phyloP scores from a whole-genome alignment of 1,284 basidiomycete genomes.

The Papiliotrema nemorosa region DNA sequence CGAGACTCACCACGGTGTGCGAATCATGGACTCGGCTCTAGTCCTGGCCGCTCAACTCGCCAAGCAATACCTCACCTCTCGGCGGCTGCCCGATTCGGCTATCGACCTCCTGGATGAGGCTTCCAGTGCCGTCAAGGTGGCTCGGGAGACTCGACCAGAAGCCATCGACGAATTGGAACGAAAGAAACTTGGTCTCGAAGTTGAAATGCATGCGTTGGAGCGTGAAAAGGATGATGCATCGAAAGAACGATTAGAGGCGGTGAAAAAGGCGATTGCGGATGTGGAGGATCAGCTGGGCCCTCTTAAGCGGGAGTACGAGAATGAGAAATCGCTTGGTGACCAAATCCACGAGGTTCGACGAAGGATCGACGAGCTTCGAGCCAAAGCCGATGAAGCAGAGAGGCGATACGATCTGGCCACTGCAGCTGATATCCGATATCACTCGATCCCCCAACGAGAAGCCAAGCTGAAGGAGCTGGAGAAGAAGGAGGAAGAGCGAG shows the following conservation, averaged over 20 bases:
- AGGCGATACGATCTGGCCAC: constrained; percentile 77
- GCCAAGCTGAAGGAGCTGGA: constrained; percentile 60
- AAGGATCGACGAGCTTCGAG: constrained; percentile 85
- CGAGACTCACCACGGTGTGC: constrained; percentile 75
- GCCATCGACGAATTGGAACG: constrained; percentile 93
- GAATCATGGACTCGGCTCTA: constrained; percentile 84
- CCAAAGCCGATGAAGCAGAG: constrained; percentile 93
- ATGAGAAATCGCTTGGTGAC: constrained; percentile 80
- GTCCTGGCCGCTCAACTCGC: constrained; percentile 90
- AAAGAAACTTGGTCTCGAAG: constrained; percentile 85
- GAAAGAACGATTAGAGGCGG: constrained; percentile 76
- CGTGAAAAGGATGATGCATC: constrained; percentile 87
- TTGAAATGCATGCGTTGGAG: constrained; percentile 93
- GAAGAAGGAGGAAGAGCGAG: constrained; percentile 52
- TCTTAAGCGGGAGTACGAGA: constrained; percentile 82
- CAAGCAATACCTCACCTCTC: constrained; percentile 85
- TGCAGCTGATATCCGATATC: constrained; percentile 86
- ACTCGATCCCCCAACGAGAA: constrained; percentile 89
- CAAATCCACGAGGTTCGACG: constrained; percentile 76
- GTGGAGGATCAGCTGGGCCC: constrained; percentile 89
- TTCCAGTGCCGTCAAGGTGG: constrained; percentile 71
- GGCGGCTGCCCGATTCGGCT: constrained; percentile 81
- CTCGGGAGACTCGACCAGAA: constrained; percentile 91
- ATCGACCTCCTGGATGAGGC: constrained; percentile 95
- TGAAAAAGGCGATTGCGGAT: constrained; percentile 75